Evolutionary conservation across 805 yeast species (phyloP).

Genomic region (Debaryomyces maramus): DNA sequence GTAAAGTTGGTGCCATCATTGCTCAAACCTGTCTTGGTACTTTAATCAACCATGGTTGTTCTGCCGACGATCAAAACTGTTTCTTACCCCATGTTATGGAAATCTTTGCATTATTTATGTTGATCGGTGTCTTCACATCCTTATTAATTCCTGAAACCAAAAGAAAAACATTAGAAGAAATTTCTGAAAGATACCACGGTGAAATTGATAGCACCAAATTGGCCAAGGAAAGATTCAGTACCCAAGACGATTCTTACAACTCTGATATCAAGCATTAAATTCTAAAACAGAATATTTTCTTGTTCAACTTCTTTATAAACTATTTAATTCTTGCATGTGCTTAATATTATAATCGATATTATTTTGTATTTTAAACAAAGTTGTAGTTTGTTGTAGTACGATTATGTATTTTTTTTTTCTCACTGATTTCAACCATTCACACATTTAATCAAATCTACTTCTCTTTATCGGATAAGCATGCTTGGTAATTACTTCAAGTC

Average conservation of each 20-base stretch:
- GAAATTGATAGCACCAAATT: conserved; percentile 56
- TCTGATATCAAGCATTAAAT: conserved; percentile 31
- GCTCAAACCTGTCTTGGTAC: conserved; percentile 90
- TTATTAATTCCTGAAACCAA: conserved; percentile 84
- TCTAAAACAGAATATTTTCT: no score
- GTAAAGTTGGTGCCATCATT: conserved; percentile 90
- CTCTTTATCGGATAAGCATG: conserved; percentile 2
- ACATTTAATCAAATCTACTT: background rate
- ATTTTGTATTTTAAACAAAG: background rate
- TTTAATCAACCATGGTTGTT: conserved; percentile 74
- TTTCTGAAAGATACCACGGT: conserved; percentile 78
- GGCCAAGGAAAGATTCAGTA: conserved; percentile 38
- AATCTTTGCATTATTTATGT: conserved; percentile 90
- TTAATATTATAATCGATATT: background rate
- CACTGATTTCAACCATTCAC: background rate
- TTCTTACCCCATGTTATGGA: conserved; percentile 92
- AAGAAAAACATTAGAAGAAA: conserved; percentile 86
- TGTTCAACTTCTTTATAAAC: background rate
- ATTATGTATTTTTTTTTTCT: background rate
- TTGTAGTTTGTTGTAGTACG: background rate
- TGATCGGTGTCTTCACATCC: conserved; percentile 67
- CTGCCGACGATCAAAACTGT: conserved; percentile 61
- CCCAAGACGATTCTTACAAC: conserved; percentile 36
- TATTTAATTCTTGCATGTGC: background rate
- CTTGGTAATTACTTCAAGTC: conserved; percentile 7